Conservation (phyloP, 805 yeast species). For the Dipodascopsis uninucleata region DNA sequence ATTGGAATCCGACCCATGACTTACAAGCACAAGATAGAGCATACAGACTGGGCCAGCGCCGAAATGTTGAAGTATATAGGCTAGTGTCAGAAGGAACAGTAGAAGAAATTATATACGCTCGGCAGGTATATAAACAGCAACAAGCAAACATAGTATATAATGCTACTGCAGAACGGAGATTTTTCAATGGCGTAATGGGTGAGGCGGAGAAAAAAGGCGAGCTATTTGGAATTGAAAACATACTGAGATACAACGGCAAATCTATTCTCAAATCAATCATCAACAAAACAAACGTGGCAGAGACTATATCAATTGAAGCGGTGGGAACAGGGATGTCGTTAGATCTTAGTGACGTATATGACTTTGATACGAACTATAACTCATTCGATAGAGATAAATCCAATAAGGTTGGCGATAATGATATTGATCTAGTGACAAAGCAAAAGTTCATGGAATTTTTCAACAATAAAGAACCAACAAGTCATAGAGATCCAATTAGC, state of each 20-base stretch:
- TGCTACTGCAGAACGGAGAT: slow-evolving; percentile 19
- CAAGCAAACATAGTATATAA: slow-evolving; percentile 24
- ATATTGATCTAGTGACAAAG: too few species aligned
- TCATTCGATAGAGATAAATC: too few species aligned
- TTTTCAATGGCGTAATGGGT: slow-evolving; percentile 22
- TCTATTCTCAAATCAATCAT: slow-evolving; percentile 11
- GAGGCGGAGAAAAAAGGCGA: slow-evolving; percentile 15
- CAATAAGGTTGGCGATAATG: too few species aligned
- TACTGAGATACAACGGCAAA: slow-evolving; percentile 7
- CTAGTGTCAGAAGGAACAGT: slow-evolving; percentile 19
- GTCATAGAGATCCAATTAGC: slow-evolving; percentile 14
- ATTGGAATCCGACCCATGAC: slow-evolving; percentile 27
- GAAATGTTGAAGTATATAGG: slow-evolving; percentile 24
- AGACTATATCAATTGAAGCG: too few species aligned
- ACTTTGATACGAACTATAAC: too few species aligned
- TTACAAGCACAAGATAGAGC: slow-evolving; percentile 25
- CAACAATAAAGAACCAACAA: background rate
- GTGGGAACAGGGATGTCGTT: too few species aligned
- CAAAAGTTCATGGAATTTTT: background rate
- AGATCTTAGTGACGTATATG: too few species aligned
- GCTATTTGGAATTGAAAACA: slow-evolving; percentile 19
- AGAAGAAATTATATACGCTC: slow-evolving; percentile 24
- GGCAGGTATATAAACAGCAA: slow-evolving; percentile 26
- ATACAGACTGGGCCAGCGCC: slow-evolving; percentile 20
- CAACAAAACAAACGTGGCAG: slow-evolving; percentile 17